These are phyloP conservation scores for Jacaranda mimosifolia DNA, from an alignment of 257 asterid species.

Conservation along the genomic window DNA sequence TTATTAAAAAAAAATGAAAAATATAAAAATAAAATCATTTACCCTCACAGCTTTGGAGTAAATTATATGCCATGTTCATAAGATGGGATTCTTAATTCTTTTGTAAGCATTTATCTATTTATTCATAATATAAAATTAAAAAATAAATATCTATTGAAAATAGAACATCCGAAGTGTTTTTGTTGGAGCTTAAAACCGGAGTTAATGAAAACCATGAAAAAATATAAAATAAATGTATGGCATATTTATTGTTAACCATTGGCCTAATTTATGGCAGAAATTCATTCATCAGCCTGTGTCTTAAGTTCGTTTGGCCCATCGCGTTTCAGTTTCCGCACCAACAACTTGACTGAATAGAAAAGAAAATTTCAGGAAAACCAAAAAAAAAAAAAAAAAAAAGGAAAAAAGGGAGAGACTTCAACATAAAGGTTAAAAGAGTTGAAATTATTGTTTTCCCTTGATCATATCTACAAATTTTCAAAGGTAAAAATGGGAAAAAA, in stretches of 20 bases:
- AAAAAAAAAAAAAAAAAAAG: no score
- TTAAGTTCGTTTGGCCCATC: neutral
- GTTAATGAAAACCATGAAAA: slow-evolving; percentile 26
- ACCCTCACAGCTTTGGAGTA: neutral
- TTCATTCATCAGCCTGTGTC: slow-evolving; percentile 5
- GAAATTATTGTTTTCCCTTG: neutral
- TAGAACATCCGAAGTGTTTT: neutral
- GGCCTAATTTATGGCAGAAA: slow-evolving; percentile 24
- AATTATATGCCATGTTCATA: no score
- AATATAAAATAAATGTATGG: neutral
- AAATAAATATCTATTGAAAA: no score
- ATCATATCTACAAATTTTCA: slow-evolving; percentile 3
- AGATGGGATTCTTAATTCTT: no score
- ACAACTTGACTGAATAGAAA: neutral
- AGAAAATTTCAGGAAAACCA: neutral
- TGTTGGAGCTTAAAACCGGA: neutral
- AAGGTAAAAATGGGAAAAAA: neutral
- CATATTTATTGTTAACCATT: slow-evolving; percentile 13
- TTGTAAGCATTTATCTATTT: no score
- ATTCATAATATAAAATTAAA: no score
- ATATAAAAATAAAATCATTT: neutral
- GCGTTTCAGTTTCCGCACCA: slow-evolving; percentile 14
- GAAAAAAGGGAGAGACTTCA: neutral
- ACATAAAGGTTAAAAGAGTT: no score
- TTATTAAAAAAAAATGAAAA: no score